A percentile compares a stretch with the other conserved stretches of the same genome.
phyloP scores from a whole-genome alignment of 371 early-diverging fungal genomes.

The Smittium culicis region DNA sequence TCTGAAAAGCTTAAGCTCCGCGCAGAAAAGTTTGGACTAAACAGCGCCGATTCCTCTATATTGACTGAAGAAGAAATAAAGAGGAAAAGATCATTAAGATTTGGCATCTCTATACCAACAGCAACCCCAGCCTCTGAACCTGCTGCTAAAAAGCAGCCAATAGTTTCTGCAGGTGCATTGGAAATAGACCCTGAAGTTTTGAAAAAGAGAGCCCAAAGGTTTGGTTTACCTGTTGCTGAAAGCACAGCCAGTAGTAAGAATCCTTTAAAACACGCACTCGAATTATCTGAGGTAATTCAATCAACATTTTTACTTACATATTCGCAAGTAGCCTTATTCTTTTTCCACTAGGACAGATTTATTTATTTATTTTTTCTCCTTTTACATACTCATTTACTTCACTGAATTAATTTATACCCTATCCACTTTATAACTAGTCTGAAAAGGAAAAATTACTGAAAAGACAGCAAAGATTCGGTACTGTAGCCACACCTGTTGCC shows the following conservation, averaged over 20 bases:
- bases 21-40: not conserved
- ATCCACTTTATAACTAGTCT: too few relatives aligned
- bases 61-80: not conserved
- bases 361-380: not conserved
- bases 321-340: too few relatives aligned
- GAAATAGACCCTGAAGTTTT: slow-evolving; percentile 5
- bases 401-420: not conserved
- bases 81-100: not conserved
- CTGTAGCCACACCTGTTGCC: too few relatives aligned
- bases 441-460: slow-evolving; percentile 1
- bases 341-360: too few relatives aligned
- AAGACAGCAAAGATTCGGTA: not conserved
- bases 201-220: slow-evolving; percentile 6
- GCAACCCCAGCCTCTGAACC: not conserved
- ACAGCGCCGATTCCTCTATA: not conserved
- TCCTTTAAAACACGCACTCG: not conserved
- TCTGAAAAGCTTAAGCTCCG: not conserved
- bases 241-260: not conserved
- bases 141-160: not conserved
- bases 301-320: not conserved
- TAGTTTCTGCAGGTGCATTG: not conserved
- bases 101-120: not conserved
- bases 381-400: not conserved
- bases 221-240: not conserved
- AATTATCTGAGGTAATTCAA: slow-evolving; percentile 1